These are phyloP conservation scores for Oxytropis ochrocephala DNA, from an alignment of 306 rosid genomes.

Conservation along the genomic window DNA sequence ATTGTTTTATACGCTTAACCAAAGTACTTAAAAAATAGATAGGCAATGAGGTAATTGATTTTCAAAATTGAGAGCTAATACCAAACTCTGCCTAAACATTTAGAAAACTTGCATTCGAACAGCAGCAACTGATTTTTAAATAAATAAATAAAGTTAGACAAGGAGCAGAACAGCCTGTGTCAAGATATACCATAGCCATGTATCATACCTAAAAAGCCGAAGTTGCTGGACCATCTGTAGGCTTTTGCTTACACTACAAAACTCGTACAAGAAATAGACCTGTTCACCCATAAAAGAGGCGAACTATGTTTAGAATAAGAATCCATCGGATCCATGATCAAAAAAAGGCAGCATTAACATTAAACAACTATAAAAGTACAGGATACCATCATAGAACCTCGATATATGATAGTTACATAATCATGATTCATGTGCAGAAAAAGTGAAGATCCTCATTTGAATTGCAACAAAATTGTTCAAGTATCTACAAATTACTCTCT, in stretches of 20 bases:
- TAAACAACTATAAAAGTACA: conserved; percentile 9
- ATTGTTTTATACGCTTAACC: neutral
- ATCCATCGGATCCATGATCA: neutral
- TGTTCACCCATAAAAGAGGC: conserved; percentile 23
- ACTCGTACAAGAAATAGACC: conserved; percentile 87
- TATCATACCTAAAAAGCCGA: conserved; percentile 70
- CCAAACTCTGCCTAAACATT: neutral
- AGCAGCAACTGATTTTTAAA: neutral
- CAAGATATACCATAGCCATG: conserved; percentile 1
- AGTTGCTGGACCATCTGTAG: conserved; percentile 94
- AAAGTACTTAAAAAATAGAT: neutral
- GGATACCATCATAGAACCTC: neutral
- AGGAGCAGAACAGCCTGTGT: neutral
- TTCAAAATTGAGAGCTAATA: neutral
- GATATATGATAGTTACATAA: neutral
- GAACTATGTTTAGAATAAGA: conserved; percentile 4
- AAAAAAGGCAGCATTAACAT: conserved; percentile 8
- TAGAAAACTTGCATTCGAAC: neutral
- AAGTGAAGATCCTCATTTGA: neutral
- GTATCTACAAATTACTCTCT: neutral
- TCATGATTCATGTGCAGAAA: neutral
- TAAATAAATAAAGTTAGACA: neutral
- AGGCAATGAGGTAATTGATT: neutral
- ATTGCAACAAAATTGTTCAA: neutral
- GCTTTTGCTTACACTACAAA: conserved; percentile 89